Percentiles rank a stretch among this genome's conserved stretches.
Conservation (phyloP, 2,329 filamentous ascomycete genomes). For the Penicillium sp. region DNA sequence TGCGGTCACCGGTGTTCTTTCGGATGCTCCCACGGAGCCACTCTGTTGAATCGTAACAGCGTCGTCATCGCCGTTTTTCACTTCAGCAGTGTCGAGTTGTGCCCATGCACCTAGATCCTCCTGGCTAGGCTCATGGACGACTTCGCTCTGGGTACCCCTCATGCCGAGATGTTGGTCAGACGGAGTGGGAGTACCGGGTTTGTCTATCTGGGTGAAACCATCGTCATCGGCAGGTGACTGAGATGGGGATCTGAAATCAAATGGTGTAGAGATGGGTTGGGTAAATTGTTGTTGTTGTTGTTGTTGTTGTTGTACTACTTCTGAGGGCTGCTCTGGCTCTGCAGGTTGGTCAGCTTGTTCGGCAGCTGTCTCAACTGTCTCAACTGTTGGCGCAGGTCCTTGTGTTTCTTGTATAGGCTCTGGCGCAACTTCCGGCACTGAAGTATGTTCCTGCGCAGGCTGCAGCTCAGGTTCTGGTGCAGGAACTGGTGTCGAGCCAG, state of each 20-base stretch:
- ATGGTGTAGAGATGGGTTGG: slow-evolving; percentile 21
- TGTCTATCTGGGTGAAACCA: slow-evolving; percentile 19
- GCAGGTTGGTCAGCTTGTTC: slow-evolving; percentile 12
- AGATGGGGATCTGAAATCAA: slow-evolving; percentile 20
- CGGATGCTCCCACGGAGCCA: slow-evolving; percentile 19
- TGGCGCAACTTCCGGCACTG: neutral
- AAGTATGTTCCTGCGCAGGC: slow-evolving; percentile 7
- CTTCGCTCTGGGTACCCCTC: slow-evolving; percentile 25
- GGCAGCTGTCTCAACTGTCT: slow-evolving; percentile 8
- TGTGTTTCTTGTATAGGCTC: slow-evolving; percentile 12
- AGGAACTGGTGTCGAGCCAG: slow-evolving; percentile 8
- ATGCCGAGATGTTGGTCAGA: slow-evolving; percentile 25
- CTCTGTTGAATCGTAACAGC: slow-evolving; percentile 6
- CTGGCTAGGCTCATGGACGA: slow-evolving; percentile 20
- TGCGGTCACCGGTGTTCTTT: slow-evolving; percentile 29
- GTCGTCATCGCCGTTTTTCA: slow-evolving; percentile 18
- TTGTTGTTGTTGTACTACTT: slow-evolving; percentile 26
- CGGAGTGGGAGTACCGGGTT: slow-evolving; percentile 18
- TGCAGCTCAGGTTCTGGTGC: slow-evolving; percentile 13
- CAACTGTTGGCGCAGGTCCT: slow-evolving; percentile 1
- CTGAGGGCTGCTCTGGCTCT: slow-evolving; percentile 20
- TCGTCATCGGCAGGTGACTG: slow-evolving; percentile 20
- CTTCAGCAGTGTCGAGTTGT: slow-evolving; percentile 16
- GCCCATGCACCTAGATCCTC: slow-evolving; percentile 21
- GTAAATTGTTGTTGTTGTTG: slow-evolving; percentile 24